phyloP scores from a whole-genome alignment of 257 asterid species.

The Rehmannia glutinosa region DNA sequence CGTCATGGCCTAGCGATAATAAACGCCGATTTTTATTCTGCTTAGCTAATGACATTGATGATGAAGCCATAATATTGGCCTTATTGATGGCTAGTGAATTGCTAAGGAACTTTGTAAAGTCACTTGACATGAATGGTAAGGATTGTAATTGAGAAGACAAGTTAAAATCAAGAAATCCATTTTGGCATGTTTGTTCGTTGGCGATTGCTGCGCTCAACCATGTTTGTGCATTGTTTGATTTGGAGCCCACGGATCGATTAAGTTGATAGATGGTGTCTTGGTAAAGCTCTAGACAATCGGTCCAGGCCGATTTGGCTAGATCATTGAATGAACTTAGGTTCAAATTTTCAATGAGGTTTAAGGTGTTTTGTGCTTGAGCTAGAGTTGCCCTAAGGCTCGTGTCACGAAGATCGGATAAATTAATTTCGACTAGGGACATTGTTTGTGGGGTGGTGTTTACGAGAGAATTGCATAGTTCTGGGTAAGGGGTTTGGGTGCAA shows the following conservation, averaged over 20 bases:
- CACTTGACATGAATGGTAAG: constrained; percentile 2
- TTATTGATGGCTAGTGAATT: constrained; percentile 60
- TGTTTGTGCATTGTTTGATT: constrained; percentile 41
- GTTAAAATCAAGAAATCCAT: constrained; percentile 44
- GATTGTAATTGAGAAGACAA: too few relatives aligned
- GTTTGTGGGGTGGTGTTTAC: constrained; percentile 7
- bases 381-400: constrained; percentile 35
- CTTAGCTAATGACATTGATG: too few relatives aligned
- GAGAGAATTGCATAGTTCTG: constrained; percentile 44
- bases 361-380: constrained; percentile 33
- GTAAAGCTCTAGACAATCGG: constrained; percentile 47
- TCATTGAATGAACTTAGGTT: constrained; percentile 32
- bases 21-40: constrained; percentile 21
- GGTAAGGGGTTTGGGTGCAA: constrained; percentile 55
- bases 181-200: constrained; percentile 49
- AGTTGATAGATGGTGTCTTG: constrained; percentile 41
- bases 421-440: constrained; percentile 20
- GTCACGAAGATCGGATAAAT: constrained; percentile 20
- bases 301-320: constrained; percentile 44
- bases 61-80: constrained; percentile 13
- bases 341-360: constrained; percentile 31
- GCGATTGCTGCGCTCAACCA: constrained; percentile 74
- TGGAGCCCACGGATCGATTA: constrained; percentile 13
- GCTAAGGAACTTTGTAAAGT: constrained; percentile 34
- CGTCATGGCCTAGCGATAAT: not conserved